Evolutionary conservation across 1,284 basidiomycete genomes (phyloP).

Genomic region (Pterulicium gracile): DNA sequence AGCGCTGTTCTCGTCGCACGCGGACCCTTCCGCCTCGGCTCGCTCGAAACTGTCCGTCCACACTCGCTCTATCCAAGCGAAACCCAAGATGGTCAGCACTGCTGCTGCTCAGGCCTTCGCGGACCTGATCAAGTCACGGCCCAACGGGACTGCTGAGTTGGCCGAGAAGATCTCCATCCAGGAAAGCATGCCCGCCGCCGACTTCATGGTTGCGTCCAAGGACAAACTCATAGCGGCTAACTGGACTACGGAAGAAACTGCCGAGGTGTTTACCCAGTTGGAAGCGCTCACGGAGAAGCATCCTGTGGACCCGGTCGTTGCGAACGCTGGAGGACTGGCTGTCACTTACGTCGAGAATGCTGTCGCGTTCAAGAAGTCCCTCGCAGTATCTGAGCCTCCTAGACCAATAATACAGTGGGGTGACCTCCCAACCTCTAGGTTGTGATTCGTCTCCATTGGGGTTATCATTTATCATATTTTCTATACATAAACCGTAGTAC

Average conservation of each 20-base stretch:
- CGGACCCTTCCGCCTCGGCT: conserved; percentile 60
- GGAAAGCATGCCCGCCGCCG: conserved; percentile 33
- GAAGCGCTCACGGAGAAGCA: conserved; percentile 42
- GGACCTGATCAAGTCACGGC: conserved; percentile 36
- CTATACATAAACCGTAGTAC: too few species aligned
- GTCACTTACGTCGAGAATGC: conserved; percentile 62
- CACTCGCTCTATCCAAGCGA: conserved; percentile 58
- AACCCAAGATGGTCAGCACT: conserved; percentile 49
- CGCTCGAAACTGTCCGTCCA: conserved; percentile 81
- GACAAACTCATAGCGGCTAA: conserved; percentile 35
- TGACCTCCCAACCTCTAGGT: conserved; percentile 46
- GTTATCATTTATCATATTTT: too few species aligned
- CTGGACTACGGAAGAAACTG: conserved; percentile 30
- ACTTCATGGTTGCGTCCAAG: conserved; percentile 34
- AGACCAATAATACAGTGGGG: conserved; percentile 56
- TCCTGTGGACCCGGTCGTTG: conserved; percentile 39
- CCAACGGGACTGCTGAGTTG: conserved; percentile 43
- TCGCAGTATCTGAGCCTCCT: conserved; percentile 42
- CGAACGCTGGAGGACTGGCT: conserved; percentile 33
- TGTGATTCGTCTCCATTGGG: too few species aligned
- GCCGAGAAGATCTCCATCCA: conserved; percentile 35
- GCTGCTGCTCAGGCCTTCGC: conserved; percentile 60
- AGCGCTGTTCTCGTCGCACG: conserved; percentile 58
- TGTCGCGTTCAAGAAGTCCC: conserved; percentile 57
- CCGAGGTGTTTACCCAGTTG: conserved; percentile 38